phyloP scores from a whole-genome alignment of 352 stramenopile genomes.

The Globisporangium acanthophoron region DNA sequence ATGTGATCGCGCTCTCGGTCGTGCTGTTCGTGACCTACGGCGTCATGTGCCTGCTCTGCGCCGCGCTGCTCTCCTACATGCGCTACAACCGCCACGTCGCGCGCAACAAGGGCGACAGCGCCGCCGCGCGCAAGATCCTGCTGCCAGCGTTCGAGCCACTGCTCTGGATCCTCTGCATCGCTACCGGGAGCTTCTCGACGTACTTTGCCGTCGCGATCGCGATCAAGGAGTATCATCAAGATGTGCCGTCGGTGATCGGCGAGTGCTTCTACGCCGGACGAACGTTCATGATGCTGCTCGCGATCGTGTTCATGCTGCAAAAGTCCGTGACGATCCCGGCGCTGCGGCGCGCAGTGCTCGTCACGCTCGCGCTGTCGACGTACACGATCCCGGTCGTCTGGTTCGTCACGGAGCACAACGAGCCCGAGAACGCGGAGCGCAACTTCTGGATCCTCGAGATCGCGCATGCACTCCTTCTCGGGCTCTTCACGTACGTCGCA shows the following conservation, averaged over 20 bases:
- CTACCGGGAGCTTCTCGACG: constrained; percentile 8
- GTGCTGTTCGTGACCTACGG: constrained; percentile 11
- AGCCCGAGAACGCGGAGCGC: not conserved
- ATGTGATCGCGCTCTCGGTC: constrained; percentile 11
- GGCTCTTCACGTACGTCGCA: constrained; percentile 8
- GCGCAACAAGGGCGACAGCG: constrained; percentile 32
- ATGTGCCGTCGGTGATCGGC: constrained; percentile 5
- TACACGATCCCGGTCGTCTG: constrained; percentile 25
- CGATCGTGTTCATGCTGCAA: constrained; percentile 36
- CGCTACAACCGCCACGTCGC: constrained; percentile 50
- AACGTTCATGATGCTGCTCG: constrained; percentile 34
- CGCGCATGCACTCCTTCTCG: constrained; percentile 9
- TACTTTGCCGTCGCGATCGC: constrained; percentile 13
- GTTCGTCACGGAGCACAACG: constrained; percentile 2
- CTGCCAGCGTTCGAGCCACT: constrained; percentile 41
- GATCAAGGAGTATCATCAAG: constrained; percentile 5
- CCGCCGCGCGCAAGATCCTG: constrained; percentile 45
- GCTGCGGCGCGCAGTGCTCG: constrained; percentile 21
- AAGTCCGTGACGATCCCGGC: constrained; percentile 35
- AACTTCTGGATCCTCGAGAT: constrained; percentile 7
- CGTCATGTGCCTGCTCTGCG: constrained; percentile 35
- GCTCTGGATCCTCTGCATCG: constrained; percentile 27
- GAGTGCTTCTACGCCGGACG: constrained; percentile 25
- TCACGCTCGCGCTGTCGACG: constrained; percentile 24
- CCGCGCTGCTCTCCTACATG: constrained; percentile 44